Percentiles rank a stretch among this genome's conserved stretches.
Evolutionary conservation across 2,329 filamentous ascomycete species (phyloP).

Genomic region (Juglanconis oblonga): DNA sequence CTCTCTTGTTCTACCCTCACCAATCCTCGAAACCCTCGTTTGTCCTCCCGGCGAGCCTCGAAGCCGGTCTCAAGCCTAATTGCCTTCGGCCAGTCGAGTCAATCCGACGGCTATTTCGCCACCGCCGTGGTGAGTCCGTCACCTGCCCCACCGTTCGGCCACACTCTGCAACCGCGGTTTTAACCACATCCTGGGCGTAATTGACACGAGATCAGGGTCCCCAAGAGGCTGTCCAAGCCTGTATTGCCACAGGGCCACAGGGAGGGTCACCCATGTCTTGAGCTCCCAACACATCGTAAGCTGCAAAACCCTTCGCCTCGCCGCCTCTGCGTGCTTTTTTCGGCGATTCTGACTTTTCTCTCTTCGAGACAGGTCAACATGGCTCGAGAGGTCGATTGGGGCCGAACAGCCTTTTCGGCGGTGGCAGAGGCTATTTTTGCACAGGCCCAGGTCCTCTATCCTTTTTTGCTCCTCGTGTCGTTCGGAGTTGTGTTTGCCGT

Average conservation of each 20-base stretch:
- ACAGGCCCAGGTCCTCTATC: conserved; percentile 49
- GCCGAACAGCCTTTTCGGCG: conserved; percentile 25
- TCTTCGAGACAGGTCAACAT: conserved; percentile 9
- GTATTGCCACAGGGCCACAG: conserved; percentile 15
- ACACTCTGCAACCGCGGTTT: conserved; percentile 17
- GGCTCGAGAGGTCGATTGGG: conserved; percentile 14
- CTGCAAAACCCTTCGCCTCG: conserved; percentile 2
- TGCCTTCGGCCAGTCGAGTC: conserved; percentile 7
- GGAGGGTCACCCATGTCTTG: conserved; percentile 18
- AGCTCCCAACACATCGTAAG: conserved; percentile 13
- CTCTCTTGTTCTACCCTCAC: background rate
- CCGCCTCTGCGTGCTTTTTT: background rate
- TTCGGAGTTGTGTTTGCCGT: conserved; percentile 50
- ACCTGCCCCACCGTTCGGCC: conserved; percentile 21
- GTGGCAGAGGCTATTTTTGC: conserved; percentile 42
- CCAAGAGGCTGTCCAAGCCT: conserved; percentile 16
- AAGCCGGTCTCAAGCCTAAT: conserved; percentile 8
- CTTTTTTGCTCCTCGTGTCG: conserved; percentile 48
- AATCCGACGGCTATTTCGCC: conserved; percentile 17
- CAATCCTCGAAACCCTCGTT: conserved; percentile 1
- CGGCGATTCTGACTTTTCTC: conserved; percentile 1
- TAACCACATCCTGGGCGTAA: conserved; percentile 13
- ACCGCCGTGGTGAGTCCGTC: conserved; percentile 19
- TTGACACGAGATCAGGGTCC: conserved; percentile 20
- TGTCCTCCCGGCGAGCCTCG: conserved; percentile 13